Conservation (phyloP, 805 yeast genomes). For the Hanseniaspora hatyaiensis region DNA sequence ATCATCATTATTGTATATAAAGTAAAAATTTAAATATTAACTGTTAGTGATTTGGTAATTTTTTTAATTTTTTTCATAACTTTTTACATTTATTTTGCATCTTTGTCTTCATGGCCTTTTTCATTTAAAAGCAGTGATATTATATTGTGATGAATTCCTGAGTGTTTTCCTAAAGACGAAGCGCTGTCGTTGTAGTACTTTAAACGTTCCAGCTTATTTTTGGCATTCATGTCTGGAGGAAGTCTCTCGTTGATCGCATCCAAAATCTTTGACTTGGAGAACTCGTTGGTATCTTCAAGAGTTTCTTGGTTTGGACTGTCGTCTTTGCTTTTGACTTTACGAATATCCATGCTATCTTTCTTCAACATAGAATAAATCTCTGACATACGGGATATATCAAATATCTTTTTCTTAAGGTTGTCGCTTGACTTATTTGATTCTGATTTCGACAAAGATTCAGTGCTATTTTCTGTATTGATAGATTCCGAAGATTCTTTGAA, state of each 20-base stretch:
- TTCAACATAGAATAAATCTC: conserved; percentile 82
- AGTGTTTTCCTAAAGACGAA: conserved; percentile 1
- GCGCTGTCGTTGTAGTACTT: conserved; percentile 7
- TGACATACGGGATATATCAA: conserved; percentile 93
- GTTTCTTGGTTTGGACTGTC: no score
- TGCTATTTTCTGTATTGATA: conserved; percentile 11
- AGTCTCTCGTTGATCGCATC: conserved; percentile 77
- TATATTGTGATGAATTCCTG: conserved; percentile 4
- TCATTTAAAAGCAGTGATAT: conserved; percentile 4
- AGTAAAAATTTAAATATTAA: background rate
- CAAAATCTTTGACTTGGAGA: conserved; percentile 71
- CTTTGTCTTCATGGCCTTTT: background rate
- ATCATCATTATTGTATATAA: background rate
- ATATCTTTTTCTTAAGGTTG: conserved; percentile 65
- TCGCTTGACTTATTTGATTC: conserved; percentile 19
- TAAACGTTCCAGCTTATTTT: background rate
- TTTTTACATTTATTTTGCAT: background rate
- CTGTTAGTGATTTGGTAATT: no score
- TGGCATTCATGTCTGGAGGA: conserved; percentile 66
- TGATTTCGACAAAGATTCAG: background rate
- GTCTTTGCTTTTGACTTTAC: conserved; percentile 48
- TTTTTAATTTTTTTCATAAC: no score
- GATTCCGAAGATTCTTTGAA: conserved; percentile 15
- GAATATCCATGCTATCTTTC: conserved; percentile 77
- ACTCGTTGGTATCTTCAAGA: conserved; percentile 38